A percentile compares a stretch with the other conserved stretches of the same genome.
phyloP scores from a whole-genome alignment of 768 basidiomycete genomes.

The Exidia glandulosa region DNA sequence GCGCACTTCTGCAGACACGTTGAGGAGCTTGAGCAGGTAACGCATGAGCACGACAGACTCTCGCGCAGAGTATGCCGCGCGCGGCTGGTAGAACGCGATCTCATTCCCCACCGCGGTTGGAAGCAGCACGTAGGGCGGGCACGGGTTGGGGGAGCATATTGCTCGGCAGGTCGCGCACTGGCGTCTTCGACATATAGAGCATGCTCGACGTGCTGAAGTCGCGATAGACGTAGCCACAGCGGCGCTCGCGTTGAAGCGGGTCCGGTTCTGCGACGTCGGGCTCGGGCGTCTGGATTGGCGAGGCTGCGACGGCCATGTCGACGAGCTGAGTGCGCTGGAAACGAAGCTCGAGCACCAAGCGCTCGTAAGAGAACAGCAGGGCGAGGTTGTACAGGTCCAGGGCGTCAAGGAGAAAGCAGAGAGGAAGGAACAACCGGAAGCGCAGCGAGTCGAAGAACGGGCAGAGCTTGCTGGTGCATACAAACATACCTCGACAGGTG shows the following conservation, averaged over 20 bases:
- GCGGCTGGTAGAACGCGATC: conserved; percentile 12
- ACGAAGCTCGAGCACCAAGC: conserved; percentile 9
- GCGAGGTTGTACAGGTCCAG: conserved; percentile 11
- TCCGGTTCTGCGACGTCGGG: not conserved
- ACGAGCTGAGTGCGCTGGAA: conserved; percentile 11
- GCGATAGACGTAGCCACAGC: not conserved
- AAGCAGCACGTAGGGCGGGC: not conserved
- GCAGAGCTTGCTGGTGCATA: no score
- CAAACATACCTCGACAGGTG: no score
- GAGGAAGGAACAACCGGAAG: no score
- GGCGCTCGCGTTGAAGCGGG: no score
- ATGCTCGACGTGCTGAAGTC: not conserved
- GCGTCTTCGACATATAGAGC: not conserved
- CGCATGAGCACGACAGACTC: conserved; percentile 8
- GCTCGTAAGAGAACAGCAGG: conserved; percentile 11
- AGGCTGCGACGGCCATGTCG: conserved; percentile 4
- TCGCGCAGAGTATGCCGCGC: conserved; percentile 11
- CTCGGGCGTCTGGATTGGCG: not conserved
- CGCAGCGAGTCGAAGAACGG: no score
- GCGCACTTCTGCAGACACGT: conserved; percentile 1
- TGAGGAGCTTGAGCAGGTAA: conserved; percentile 11
- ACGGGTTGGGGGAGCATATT: conserved; percentile 9
- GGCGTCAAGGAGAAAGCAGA: no score
- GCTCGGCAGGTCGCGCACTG: conserved; percentile 8
- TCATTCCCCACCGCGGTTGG: conserved; percentile 8